Evolutionary conservation across 2,329 filamentous ascomycete genomes (phyloP), one percentile per base, ranked within the genome.

Genomic region (Cladorrhinum sp.): DNA sequence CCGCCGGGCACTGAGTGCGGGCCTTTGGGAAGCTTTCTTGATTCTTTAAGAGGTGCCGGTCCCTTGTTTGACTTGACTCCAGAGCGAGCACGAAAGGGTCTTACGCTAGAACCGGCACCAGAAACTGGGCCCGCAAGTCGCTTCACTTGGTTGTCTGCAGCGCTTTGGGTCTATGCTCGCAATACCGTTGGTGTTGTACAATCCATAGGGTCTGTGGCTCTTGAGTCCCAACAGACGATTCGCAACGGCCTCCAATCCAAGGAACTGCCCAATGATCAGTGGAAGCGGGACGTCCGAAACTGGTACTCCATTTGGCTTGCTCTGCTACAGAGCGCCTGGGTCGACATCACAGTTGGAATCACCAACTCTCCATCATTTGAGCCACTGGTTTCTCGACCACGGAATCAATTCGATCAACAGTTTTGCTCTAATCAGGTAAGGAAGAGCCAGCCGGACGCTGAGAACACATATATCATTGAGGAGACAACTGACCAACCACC

Each of bases 211-310:
- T 1, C 18, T 28, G 2, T 16, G 36, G 2, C 23, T 58, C 3
- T 20, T n/a, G 26, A 36, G 12, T 57, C 59, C 16, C 49, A 50
- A 5, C 49, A 55, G 20, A 51, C 21, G 50, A 36, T 33, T 46
- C 51, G 24, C 20, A 9, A 2, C 57, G 59, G 57, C 12, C 14
- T 36, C 7, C 33, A 36, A 9, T 36, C 33, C 7, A 9, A 36
- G 12, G 9, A 10, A 4, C 21, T 62, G 7, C 52, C 57, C 1
- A 39, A 53, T 20, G 51, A 59, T 24, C 60, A 62, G 53, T 62
- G 60, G 60, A 59, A 59, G 57, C 16, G n/a, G 10, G 60, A 62
- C 14, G 28, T 57, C 26, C 18, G 16, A n/a, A 23, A 57, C 48
- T 62, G 57, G 57, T 24, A 33, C 51, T 3, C 28, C 36, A 59